Evolutionary conservation across 208 protist species (phyloP).

Genomic region (Trypanosoma conorhini): DNA sequence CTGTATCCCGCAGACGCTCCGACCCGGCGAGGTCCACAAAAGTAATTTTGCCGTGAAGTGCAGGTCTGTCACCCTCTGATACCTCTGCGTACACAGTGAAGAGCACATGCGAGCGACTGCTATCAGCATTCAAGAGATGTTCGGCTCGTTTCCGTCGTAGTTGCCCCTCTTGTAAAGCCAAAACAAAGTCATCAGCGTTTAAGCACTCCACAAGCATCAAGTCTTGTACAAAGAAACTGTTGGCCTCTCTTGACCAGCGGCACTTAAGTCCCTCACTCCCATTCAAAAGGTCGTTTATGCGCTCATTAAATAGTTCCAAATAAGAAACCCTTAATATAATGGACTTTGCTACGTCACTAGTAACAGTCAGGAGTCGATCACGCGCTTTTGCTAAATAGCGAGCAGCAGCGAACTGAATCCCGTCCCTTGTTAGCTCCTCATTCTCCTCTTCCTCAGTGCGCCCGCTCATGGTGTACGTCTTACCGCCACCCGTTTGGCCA

Average conservation of each 20-base stretch:
- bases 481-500: conserved; percentile 90
- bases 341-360: conserved; percentile 1
- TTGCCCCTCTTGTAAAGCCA: conserved; percentile 85
- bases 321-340: conserved; percentile 60
- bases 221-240: conserved; percentile 86
- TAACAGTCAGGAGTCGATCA: conserved; percentile 23
- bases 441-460: conserved; percentile 24
- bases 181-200: conserved; percentile 64
- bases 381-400: conserved; percentile 47
- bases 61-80: conserved; percentile 17
- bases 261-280: conserved; percentile 53
- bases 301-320: conserved; percentile 90
- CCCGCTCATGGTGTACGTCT: conserved; percentile 90
- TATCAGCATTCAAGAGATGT: conserved; percentile 88
- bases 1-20: conserved; percentile 90
- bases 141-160: conserved; percentile 65
- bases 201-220: conserved; percentile 82
- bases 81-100: conserved; percentile 85
- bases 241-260: conserved; percentile 67
- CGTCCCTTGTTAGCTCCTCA: conserved; percentile 50
- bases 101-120: conserved; percentile 89
- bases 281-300: conserved; percentile 82
- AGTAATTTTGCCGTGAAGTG: conserved; percentile 75
- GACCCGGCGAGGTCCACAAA: conserved; percentile 95
- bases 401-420: conserved; percentile 70